These are phyloP conservation scores for Gigaspora rosea DNA, from an alignment of 192 early-diverging fungal genomes.

Conservation along the genomic window DNA sequence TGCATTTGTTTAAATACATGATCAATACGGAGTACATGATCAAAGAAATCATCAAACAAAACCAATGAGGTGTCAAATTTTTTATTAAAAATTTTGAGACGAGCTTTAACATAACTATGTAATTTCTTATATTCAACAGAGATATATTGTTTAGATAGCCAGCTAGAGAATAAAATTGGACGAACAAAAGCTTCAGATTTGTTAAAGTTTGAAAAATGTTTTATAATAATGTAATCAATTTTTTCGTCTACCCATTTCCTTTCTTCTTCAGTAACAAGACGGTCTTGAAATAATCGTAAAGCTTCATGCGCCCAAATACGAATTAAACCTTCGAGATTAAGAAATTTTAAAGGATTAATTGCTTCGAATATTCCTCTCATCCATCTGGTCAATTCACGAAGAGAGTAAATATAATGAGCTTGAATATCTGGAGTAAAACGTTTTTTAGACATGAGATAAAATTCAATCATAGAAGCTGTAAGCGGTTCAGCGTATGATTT, in stretches of 20 bases:
- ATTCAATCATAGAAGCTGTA: slow-evolving; percentile 95
- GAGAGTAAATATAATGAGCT: slow-evolving; percentile 99
- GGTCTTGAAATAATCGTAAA: slow-evolving; percentile 97
- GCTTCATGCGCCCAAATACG: slow-evolving; percentile 99
- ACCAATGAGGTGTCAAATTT: slow-evolving; percentile 97
- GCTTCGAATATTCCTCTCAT: slow-evolving; percentile 96
- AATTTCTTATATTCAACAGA: slow-evolving; percentile 86
- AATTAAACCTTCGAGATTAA: slow-evolving; percentile 82
- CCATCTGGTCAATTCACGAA: slow-evolving; percentile 99
- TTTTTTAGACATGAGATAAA: slow-evolving; percentile 87
- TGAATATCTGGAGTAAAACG: slow-evolving; percentile 97
- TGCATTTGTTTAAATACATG: slow-evolving; percentile 97
- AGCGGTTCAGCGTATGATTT: slow-evolving; percentile 89
- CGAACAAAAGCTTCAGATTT: slow-evolving; percentile 68
- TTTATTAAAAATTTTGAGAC: slow-evolving; percentile 98
- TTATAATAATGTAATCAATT: slow-evolving; percentile 78
- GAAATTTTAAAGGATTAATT: slow-evolving; percentile 78
- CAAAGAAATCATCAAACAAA: slow-evolving; percentile 96
- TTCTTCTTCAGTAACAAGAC: slow-evolving; percentile 87
- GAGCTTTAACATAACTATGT: slow-evolving; percentile 89
- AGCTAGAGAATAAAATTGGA: slow-evolving; percentile 97
- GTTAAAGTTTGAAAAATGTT: slow-evolving; percentile 88
- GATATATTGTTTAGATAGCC: slow-evolving; percentile 92
- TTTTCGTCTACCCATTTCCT: slow-evolving; percentile 87
- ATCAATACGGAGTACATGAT: slow-evolving; percentile 97